These are phyloP conservation scores for Prunus davidiana DNA, from an alignment of 306 rosid species.

Conservation along the genomic window DNA sequence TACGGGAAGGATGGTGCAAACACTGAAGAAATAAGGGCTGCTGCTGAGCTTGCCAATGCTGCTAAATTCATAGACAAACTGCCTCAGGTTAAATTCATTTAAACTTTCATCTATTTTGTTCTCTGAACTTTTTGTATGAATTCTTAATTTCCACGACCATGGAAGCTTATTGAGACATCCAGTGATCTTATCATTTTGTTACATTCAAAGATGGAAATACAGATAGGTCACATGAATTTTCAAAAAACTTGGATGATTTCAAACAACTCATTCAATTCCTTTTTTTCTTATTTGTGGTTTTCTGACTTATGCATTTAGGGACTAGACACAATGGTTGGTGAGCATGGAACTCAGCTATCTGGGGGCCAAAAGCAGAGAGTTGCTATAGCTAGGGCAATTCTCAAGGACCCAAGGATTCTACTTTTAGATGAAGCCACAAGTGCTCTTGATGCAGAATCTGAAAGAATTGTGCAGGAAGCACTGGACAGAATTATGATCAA, in stretches of 20 bases:
- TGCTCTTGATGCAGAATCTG: slow-evolving; percentile 74
- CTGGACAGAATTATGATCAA: slow-evolving; percentile 58
- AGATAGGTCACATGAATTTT: too few relatives aligned
- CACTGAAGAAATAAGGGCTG: slow-evolving; percentile 58
- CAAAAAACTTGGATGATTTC: too few relatives aligned
- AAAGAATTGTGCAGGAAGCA: slow-evolving; percentile 64
- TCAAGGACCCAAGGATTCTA: slow-evolving; percentile 63
- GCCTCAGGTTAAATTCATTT: slow-evolving; percentile 41
- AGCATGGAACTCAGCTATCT: slow-evolving; percentile 74
- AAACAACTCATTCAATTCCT: background rate
- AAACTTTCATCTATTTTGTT: background rate
- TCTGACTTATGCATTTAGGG: slow-evolving; percentile 26
- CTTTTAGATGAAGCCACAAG: slow-evolving; percentile 75
- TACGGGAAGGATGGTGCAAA: slow-evolving; percentile 73
- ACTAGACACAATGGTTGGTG: slow-evolving; percentile 72
- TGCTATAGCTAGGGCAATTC: slow-evolving; percentile 68
- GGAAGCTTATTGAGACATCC: too few relatives aligned
- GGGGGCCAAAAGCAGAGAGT: slow-evolving; percentile 56
- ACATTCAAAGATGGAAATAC: too few relatives aligned
- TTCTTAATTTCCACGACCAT: too few relatives aligned
- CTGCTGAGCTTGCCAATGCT: slow-evolving; percentile 78
- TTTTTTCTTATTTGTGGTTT: background rate
- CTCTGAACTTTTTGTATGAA: background rate
- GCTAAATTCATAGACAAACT: slow-evolving; percentile 65
- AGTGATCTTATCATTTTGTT: too few relatives aligned